Base-by-base conservation (phyloP, 2,329 filamentous ascomycete genomes). In the Rutstroemia sp. region DNA sequence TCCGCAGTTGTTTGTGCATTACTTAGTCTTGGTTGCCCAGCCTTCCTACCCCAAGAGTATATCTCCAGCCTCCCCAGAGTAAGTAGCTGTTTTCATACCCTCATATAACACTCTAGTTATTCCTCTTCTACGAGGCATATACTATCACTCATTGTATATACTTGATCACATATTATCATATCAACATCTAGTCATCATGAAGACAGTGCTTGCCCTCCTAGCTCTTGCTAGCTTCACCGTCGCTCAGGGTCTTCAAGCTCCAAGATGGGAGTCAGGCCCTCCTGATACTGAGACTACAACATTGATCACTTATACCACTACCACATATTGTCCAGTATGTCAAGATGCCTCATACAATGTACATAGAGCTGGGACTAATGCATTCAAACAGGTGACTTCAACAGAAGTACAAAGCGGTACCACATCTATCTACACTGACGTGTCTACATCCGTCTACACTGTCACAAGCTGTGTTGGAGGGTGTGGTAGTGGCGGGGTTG, bases 171-270 rank as follows among this genome's bases (percentile, higher is more conserved):
- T 34, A 34, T 12, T 34, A 34, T 34, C 19, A 44, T 37, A 27
- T 45, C 38, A 30, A 46, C 44, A 55, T 39, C 42, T 7, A 50
- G 41, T 34, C 18, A 14, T 23, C 9, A 57, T 57, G 54, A 57
- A 47, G 27, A 6, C 54, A 53, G 23, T 25, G 2, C 38, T 57
- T 49, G 23, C 41, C 46, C 30, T 57, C 8, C 39, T 57, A 49
- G 54, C 54, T 52, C 38, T 57, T n/a, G 54, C 54, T 18, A 57
- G 39, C 18, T 57, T 39, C 9, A 52, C 49, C 18, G 5, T 57
- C 34, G 54, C 49, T 52, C 49, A 57, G 27, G 54, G 41, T 10
- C 27, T 55, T 19, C 53, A 50, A 19, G 38, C 39, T 47, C 19
- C 44, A 42, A 52, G 54, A 51, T 55, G 53, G 54, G 34, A 52